Conservation (phyloP, 2,329 filamentous ascomycete species). For the Chalaropsis ovoidea region DNA sequence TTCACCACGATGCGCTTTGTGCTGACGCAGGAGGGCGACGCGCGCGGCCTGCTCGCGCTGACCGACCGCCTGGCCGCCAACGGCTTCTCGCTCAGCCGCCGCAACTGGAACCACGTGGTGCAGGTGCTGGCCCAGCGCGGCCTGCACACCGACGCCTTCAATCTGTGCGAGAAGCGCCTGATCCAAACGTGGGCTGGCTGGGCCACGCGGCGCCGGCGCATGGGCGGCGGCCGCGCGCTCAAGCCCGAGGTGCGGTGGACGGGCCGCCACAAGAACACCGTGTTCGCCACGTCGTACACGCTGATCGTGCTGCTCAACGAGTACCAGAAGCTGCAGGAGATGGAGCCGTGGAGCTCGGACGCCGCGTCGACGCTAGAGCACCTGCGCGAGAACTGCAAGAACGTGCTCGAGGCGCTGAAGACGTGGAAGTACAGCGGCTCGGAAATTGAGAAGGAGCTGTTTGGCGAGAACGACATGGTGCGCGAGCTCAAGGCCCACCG, state of each 20-base stretch:
- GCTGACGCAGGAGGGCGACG: slow-evolving; percentile 35
- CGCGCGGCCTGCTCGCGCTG: slow-evolving; percentile 40
- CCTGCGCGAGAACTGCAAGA: slow-evolving; percentile 32
- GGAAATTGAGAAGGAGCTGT: slow-evolving; percentile 22
- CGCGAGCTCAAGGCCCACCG: slow-evolving; percentile 13
- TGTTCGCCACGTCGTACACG: slow-evolving; percentile 38
- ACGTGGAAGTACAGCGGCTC: slow-evolving; percentile 22
- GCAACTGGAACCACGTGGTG: slow-evolving; percentile 73
- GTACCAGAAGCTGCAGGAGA: slow-evolving; percentile 41
- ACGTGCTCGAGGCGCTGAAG: slow-evolving; percentile 31
- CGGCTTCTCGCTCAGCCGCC: slow-evolving; percentile 65
- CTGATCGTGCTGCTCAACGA: slow-evolving; percentile 42
- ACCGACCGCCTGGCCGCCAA: slow-evolving; percentile 47
- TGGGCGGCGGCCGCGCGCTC: slow-evolving; percentile 26
- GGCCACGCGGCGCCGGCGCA: slow-evolving; percentile 35
- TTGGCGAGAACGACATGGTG: slow-evolving; percentile 24
- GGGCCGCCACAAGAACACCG: slow-evolving; percentile 31
- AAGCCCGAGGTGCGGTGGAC: slow-evolving; percentile 28
- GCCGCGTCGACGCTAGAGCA: slow-evolving; percentile 32
- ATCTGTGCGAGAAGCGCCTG: slow-evolving; percentile 62
- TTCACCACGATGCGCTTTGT: slow-evolving; percentile 43
- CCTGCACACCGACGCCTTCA: slow-evolving; percentile 57
- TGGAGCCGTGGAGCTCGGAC: slow-evolving; percentile 41
- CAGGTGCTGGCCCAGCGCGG: slow-evolving; percentile 53
- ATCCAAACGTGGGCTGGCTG: slow-evolving; percentile 75